Evolutionary conservation across 768 basidiomycete species (phyloP), one percentile per base, ranked within the genome.

Genomic region (Auricularia auricula-judae): DNA sequence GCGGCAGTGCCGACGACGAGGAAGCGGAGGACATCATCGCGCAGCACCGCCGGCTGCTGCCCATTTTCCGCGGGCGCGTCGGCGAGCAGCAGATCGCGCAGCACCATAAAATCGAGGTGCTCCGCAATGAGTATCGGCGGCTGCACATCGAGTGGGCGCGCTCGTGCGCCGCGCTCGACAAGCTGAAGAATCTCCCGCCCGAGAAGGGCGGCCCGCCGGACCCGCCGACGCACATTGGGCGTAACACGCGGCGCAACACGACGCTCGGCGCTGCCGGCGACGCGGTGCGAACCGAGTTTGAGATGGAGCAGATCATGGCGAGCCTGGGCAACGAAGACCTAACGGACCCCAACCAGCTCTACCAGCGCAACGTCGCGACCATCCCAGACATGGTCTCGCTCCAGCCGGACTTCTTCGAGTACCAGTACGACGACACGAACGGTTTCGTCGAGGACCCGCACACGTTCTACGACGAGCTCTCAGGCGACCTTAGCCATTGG

Each of bases 301-400:
- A 98, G 78, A 94, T 97, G 86, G 91, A 97, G 71, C 93, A 94
- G 75, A 93, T 98, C 71, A 89, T 98, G 65, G 92, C 92, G n/a
- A 91, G 88, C 70, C 78, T 97, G 47, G 93, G 92, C 33, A 89
- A 88, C 68, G 93, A 96, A 67, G 94, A 96, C 66, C 85, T 91
- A 36, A 91, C 88, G n/a, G 94, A 98, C 74, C 92, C 95, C 0
- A 89, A 84, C 67, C 84, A 90, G 66, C 85, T 97, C n/a, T 90
- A 93, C 3, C 78, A 86, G 63, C 82, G 84, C 67, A 97, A 97
- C 67, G 82, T 92, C 39, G 95, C 95, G 18, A 83, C 77, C 61
- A 88, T 97, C 39, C 95, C 95, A 1, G 93, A 98, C 72, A 94
- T 97, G 92, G 79, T 92, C 53, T 84, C 85, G 8, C 86, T 90